phyloP scores from a whole-genome alignment of 202 grass and related monocot species.

The Schoenoplectus tabernaemontani region DNA sequence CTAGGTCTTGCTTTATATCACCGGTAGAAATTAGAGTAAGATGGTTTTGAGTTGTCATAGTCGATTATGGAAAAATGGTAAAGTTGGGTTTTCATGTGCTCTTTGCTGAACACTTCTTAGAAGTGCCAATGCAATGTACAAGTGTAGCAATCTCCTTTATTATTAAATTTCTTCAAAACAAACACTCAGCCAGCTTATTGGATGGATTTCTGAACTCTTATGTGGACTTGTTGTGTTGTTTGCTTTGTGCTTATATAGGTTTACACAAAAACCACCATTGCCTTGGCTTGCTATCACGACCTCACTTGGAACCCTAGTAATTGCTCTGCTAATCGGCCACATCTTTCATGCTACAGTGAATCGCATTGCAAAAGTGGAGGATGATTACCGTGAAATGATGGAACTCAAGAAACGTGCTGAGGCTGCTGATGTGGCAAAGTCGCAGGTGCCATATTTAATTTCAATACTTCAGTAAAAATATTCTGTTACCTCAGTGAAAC shows the following conservation, averaged over 20 bases:
- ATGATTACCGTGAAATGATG: slow-evolving; percentile 71
- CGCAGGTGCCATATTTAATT: slow-evolving; percentile 41
- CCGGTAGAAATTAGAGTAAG: too few relatives aligned
- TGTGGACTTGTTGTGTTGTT: neutral
- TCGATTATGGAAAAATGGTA: neutral
- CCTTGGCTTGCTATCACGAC: slow-evolving; percentile 72
- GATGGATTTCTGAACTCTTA: neutral
- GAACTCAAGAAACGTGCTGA: slow-evolving; percentile 71
- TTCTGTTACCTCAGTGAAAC: neutral
- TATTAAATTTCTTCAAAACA: neutral
- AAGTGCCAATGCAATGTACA: neutral
- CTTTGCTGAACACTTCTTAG: neutral
- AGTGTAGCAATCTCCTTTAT: neutral
- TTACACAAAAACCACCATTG: slow-evolving; percentile 46
- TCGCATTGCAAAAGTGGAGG: slow-evolving; percentile 80
- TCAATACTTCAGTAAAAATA: neutral
- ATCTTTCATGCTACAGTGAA: slow-evolving; percentile 68
- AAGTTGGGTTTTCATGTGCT: neutral
- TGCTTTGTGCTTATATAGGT: slow-evolving; percentile 41
- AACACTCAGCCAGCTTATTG: neutral
- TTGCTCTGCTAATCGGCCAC: slow-evolving; percentile 51
- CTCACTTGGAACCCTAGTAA: slow-evolving; percentile 66
- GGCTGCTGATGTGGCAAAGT: slow-evolving; percentile 88
- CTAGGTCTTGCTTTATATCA: too few relatives aligned
- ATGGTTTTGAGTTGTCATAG: neutral